phyloP scores from a whole-genome alignment of 768 basidiomycete genomes.

The Phylloporus sp. region DNA sequence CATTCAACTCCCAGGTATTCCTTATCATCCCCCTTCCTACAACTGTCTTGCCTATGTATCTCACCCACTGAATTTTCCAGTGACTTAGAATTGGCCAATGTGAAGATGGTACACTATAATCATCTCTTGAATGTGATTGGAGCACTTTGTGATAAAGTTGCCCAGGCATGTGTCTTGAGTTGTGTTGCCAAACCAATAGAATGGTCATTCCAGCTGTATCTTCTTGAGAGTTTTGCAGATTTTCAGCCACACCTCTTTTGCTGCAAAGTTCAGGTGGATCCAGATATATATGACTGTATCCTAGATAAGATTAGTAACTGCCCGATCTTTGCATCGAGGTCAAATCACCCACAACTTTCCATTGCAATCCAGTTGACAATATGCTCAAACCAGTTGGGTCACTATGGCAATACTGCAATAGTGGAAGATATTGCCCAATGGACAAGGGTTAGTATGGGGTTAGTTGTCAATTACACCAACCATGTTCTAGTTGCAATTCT shows the following conservation, averaged over 20 bases:
- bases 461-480: neutral
- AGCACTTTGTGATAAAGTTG: neutral
- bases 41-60: neutral
- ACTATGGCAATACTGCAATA: neutral
- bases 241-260: slow-evolving; percentile 23
- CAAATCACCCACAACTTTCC: neutral
- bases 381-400: neutral
- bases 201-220: neutral
- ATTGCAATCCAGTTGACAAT: neutral
- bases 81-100: neutral
- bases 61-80: neutral
- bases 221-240: neutral
- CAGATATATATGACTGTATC: slow-evolving; percentile 24
- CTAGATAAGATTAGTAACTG: neutral
- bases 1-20: neutral
- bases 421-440: neutral
- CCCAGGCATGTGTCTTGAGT: neutral
- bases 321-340: neutral
- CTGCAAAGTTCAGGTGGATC: slow-evolving; percentile 22
- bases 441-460: neutral
- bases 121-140: neutral
- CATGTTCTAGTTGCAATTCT: neutral
- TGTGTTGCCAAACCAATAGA: neutral
- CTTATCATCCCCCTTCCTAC: neutral
- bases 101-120: neutral